Conservation (phyloP, 2,329 filamentous ascomycete genomes). For the Talaromyces sp. region DNA sequence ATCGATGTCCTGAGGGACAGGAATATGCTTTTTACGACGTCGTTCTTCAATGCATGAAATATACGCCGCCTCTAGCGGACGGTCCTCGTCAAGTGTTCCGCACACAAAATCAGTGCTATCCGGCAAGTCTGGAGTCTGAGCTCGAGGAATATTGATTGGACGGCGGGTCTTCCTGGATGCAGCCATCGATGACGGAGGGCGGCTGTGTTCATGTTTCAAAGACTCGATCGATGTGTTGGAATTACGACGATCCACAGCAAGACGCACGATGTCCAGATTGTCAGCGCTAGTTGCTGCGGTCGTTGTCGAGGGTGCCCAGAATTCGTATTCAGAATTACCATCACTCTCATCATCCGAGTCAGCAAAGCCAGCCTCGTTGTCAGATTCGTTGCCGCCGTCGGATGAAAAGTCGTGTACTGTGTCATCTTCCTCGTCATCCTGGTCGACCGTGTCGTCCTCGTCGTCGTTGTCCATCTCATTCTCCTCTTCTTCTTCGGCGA, state of each 20-base stretch:
- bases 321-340: conserved; percentile 60
- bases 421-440: conserved; percentile 53
- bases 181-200: conserved; percentile 25
- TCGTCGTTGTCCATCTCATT: conserved; percentile 49
- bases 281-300: conserved; percentile 54
- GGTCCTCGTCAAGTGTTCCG: conserved; percentile 92
- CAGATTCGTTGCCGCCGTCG: conserved; percentile 73
- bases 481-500: conserved; percentile 65
- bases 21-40: conserved; percentile 73
- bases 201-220: conserved; percentile 30
- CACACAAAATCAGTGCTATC: conserved; percentile 99
- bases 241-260: conserved; percentile 44
- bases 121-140: conserved; percentile 75
- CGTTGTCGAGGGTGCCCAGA: conserved; percentile 54
- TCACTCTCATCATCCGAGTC: conserved; percentile 66
- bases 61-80: conserved; percentile 90
- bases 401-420: conserved; percentile 48
- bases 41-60: conserved; percentile 77
- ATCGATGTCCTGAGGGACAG: conserved; percentile 94
- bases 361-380: conserved; percentile 70
- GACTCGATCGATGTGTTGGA: conserved; percentile 56
- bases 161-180: conserved; percentile 30
- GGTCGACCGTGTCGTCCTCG: conserved; percentile 60
- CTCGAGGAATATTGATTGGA: conserved; percentile 49
- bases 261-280: conserved; percentile 47